Evolutionary conservation across 441 rosid genomes (phyloP), one percentile per base, ranked within the genome.

Genomic region (Pelargonium cotyledonis): DNA sequence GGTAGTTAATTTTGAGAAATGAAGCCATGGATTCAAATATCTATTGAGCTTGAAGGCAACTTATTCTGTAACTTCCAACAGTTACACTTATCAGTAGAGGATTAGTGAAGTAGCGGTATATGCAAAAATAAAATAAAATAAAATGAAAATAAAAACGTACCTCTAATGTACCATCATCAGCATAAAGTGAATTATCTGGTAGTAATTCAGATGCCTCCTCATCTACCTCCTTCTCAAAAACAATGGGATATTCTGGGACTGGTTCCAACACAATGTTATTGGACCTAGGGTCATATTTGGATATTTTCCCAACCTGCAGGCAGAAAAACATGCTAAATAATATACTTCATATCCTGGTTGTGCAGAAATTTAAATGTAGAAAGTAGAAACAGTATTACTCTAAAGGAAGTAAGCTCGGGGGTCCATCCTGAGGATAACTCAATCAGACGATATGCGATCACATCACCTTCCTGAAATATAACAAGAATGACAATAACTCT

Each of bases 361-460:
- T 35, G 67, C n/a, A 51, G 49, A n/a, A 66, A 68, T 68, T 65
- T 47, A 44, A 67, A 57, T 14, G 15, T 49, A 71, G 23, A 58
- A 53, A 62, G 23, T 21, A 21, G 23, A 21, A 21, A 21, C 73
- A 73, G 53, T 29, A 60, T 67, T 88, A 95, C 99, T 58, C 88
- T 83, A 67, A 83, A 92, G 66, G 92, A 75, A 51, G 98, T 81
- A 65, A 84, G 76, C 81, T 92, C 98, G 5, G 98, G 99, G 21
- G 95, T 90, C 98, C 97, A 92, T 70, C 89, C 86, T 23, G 89
- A 83, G 60, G 96, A 84, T 44, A 95, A 84, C 83, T 95, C 96
- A 78, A 95, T 80, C 64, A 92, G 73, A 46, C 90, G 89, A 81
- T 92, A 95, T 38, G 99, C 98, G 68, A 95, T 84, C 31, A 90